Evolutionary conservation across 257 asterid species (phyloP).

Genomic region (Craterostigma plantagineum): DNA sequence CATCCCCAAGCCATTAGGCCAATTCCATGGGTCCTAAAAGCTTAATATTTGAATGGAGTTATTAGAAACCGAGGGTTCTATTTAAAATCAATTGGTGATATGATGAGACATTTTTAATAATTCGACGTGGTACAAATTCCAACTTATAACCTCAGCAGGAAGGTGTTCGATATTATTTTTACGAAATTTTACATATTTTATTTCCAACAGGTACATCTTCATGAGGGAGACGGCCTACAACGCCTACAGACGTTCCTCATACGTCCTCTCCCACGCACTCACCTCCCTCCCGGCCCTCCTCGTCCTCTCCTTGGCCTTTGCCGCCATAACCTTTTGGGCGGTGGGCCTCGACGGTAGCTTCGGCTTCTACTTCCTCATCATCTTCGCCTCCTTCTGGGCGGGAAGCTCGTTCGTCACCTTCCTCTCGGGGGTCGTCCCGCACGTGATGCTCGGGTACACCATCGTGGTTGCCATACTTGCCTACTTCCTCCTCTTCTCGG

Average conservation of each 20-base stretch:
- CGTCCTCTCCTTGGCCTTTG: slow-evolving; percentile 36
- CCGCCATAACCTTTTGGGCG: slow-evolving; percentile 56
- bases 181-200: too few relatives aligned
- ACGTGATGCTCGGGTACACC: slow-evolving; percentile 70
- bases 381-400: slow-evolving; percentile 31
- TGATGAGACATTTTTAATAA: too few relatives aligned
- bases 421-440: slow-evolving; percentile 62
- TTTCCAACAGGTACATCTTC: too few relatives aligned
- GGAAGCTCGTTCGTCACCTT: slow-evolving; percentile 29
- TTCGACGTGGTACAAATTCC: too few relatives aligned
- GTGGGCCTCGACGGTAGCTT: slow-evolving; percentile 59
- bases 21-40: too few relatives aligned
- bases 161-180: too few relatives aligned
- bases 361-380: slow-evolving; percentile 35
- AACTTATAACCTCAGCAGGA: too few relatives aligned
- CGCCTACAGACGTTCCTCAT: slow-evolving; percentile 51
- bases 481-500: slow-evolving; percentile 56
- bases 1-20: too few relatives aligned
- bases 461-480: slow-evolving; percentile 60
- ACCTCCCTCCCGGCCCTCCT: slow-evolving; percentile 35
- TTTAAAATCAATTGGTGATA: too few relatives aligned
- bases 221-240: slow-evolving; percentile 67
- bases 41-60: too few relatives aligned
- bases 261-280: slow-evolving; percentile 47
- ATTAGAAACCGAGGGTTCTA: too few relatives aligned